A percentile compares a stretch with the other conserved stretches of the same genome.
phyloP scores from a whole-genome alignment of 192 early-diverging fungal genomes.

The Backusella luteola region DNA sequence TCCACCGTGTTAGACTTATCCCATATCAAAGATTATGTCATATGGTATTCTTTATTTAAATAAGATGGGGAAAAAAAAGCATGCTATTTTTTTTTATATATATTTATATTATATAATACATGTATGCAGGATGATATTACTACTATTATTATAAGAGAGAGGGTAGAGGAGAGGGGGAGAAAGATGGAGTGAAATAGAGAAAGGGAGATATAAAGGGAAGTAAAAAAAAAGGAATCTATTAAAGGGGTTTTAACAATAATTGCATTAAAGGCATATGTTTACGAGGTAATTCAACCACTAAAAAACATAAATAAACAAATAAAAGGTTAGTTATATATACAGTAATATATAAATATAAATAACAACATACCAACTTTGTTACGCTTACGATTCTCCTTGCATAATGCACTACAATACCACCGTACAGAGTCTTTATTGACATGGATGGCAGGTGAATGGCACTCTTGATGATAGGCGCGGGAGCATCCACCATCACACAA shows the following conservation, averaged over 20 bases:
- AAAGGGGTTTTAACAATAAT: slow-evolving; percentile 1
- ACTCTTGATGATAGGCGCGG: slow-evolving; percentile 65
- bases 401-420: slow-evolving; percentile 8
- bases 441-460: slow-evolving; percentile 1
- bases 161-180: neutral
- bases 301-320: neutral
- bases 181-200: neutral
- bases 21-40: neutral
- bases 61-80: neutral
- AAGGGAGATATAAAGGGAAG: neutral
- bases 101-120: slow-evolving; percentile 4
- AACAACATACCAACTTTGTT: slow-evolving; percentile 14
- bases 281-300: slow-evolving; percentile 30
- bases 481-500: slow-evolving; percentile 81
- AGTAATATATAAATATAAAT: neutral
- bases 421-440: slow-evolving; percentile 4
- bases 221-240: neutral
- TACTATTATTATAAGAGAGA: neutral
- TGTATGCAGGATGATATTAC: slow-evolving; percentile 4
- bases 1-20: neutral
- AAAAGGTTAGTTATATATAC: neutral
- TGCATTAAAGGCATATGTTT: slow-evolving; percentile 32
- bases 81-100: slow-evolving; percentile 7
- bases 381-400: slow-evolving; percentile 11
- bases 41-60: neutral